Base-by-base conservation (phyloP, 352 stramenopile genomes). In the Phytophthora pistaciae region DNA sequence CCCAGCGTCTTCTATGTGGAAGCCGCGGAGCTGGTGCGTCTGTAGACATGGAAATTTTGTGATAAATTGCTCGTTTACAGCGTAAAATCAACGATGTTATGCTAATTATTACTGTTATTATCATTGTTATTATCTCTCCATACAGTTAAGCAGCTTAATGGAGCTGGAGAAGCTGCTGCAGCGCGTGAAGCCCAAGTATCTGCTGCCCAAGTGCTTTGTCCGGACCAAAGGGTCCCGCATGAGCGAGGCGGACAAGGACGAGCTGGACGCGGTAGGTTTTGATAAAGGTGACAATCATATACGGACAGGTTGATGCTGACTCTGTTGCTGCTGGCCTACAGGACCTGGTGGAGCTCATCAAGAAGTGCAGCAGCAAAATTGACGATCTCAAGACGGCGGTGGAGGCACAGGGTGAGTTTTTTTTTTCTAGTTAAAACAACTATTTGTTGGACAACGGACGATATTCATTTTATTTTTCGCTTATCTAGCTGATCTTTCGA, bases 211-310 rank as follows among this genome's bases (percentile, higher is more conserved):
- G 59, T 66, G 68, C 10, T 91, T 91, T 64, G 64, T 95, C 23
- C 85, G 87, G 46, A 64, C 80, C 10, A 91, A 91, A 78, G 83
- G 79, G 42, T 68, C 75, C 10, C 71, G 62, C 27, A 92, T 95
- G 84, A 91, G 70, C 44, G 85, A 93, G 77, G 65, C 75, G 48
- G 83, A 93, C 54, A 94, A 94, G 72, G 85, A 93, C 63, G 87
- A 91, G 61, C 77, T 94, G 59, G 87, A 94, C 66, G 75, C 79
- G 23, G 87, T 94, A 74, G 25, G 79, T 33, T 33, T 33, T 33
- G 29, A 33, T 33, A 33, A 33, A 9, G 29, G 29, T 10, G 29
- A 33, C 29, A 33, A 33, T 33, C 29, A 33, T 33, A 33, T 31
- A 31, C 29, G 29, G 29, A 33, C 29, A 33, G 4, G 29, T 8